Base-by-base conservation (phyloP, 2,329 filamentous ascomycete genomes). In the Arthrobotrys pseudoclavata region DNA sequence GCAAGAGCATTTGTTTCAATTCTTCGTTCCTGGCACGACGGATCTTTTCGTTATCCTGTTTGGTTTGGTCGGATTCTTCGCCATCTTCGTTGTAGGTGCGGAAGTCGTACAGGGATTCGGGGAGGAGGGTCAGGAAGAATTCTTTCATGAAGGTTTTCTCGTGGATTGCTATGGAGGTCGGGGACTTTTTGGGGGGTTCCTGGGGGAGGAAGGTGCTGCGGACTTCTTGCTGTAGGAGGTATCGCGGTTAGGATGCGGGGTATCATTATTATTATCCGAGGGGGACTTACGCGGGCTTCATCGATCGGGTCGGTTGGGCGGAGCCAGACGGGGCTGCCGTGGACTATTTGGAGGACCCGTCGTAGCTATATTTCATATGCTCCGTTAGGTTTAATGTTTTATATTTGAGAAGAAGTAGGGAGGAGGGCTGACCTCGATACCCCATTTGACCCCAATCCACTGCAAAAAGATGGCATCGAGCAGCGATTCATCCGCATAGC, bases 401-500 rank as follows among this genome's bases (percentile, higher is more conserved):
- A 34, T 31, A 34, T 12, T 55, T 13, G 31, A 15, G 2, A 18
- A 45, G 10, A 18, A 26, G 34, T 5, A 10, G 48, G 22, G 5
- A 50, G 50, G 12, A 13, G 50, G 12, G 7, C 42, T 20, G 79
- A 89, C 84, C 37, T 84, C 82, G 3, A 87, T 84, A 1, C 75
- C 84, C 85, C 87, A 88, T 61, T 84, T 85, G 3, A 86, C 82
- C 4, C 87, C 88, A 40, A 89, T 84, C 76, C 86, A 88, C 52
- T 89, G 86, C 1, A 89, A 81, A 24, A 89, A 84, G 6, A 89
- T 84, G 1, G 86, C 86, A 79, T 89, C 86, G 6, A 89, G 84
- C 20, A 88, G 83, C 76, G 90, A 88, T 79, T 88, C 87, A 61
- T 89, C 87, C 84, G 88, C 88, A 80, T 86, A 89, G 26, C 89